Conservation (phyloP, 2,329 filamentous ascomycete species). For the Fusarium pseudonygamai region DNA sequence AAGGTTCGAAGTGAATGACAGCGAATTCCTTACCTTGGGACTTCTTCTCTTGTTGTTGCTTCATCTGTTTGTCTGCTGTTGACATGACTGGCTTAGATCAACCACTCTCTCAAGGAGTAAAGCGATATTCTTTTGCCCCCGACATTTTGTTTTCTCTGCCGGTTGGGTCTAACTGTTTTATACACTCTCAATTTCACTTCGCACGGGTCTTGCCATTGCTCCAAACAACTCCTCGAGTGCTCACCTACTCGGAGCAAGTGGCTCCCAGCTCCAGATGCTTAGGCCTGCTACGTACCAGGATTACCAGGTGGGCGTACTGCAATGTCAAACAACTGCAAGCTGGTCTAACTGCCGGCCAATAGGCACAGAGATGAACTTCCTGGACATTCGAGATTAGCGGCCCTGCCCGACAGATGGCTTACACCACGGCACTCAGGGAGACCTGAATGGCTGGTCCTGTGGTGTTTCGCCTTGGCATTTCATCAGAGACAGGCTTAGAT, state of each 20-base stretch:
- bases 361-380: too few species aligned
- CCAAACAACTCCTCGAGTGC: neutral
- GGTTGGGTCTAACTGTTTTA: accelerated
- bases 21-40: accelerated
- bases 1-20: accelerated
- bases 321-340: too few species aligned
- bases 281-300: too few species aligned
- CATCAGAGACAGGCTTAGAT: too few species aligned
- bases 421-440: too few species aligned
- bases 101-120: neutral
- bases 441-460: too few species aligned
- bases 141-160: neutral
- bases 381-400: too few species aligned
- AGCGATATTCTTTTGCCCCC: neutral
- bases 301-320: too few species aligned
- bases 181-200: neutral
- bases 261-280: too few species aligned
- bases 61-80: neutral
- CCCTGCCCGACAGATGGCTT: too few species aligned
- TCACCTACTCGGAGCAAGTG: neutral
- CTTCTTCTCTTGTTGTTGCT: neutral
- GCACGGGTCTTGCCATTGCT: accelerated
- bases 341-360: too few species aligned
- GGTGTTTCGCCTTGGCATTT: too few species aligned
- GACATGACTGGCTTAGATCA: neutral